Conservation (phyloP, 108 stramenopile species). For the Cyclotella choctawhatcheeana region DNA sequence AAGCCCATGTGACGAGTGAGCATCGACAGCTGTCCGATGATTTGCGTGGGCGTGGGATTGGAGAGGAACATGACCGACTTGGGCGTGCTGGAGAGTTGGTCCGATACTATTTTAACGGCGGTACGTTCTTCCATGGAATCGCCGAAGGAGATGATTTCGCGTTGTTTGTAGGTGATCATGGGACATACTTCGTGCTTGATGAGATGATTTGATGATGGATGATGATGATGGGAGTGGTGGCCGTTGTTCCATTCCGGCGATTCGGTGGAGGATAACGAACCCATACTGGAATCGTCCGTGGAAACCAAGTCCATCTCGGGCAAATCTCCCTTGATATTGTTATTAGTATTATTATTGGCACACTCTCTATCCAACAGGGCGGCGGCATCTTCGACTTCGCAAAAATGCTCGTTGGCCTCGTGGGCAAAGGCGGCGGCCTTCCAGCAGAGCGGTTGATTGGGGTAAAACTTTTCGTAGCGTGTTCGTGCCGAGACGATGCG, state of each 20-base stretch:
- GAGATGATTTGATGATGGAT: background rate
- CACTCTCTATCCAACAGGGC: constrained; percentile 43
- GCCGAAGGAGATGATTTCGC: constrained; percentile 88
- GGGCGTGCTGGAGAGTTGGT: constrained; percentile 70
- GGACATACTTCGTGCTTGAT: background rate
- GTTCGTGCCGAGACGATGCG: constrained; percentile 86
- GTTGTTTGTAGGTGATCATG: background rate
- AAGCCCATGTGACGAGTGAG: constrained; percentile 83
- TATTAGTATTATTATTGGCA: constrained; percentile 44
- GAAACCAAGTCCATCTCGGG: constrained; percentile 55
- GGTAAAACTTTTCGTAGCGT: constrained; percentile 87
- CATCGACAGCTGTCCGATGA: constrained; percentile 85
- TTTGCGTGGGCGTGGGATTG: constrained; percentile 71
- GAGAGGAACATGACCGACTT: constrained; percentile 87
- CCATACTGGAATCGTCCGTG: constrained; percentile 47
- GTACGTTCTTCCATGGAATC: constrained; percentile 89
- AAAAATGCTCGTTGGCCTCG: constrained; percentile 88
- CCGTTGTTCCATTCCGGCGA: constrained; percentile 19
- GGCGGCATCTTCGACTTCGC: constrained; percentile 57
- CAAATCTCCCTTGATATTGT: constrained; percentile 20
- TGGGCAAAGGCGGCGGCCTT: constrained; percentile 95
- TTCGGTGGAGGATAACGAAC: constrained; percentile 65
- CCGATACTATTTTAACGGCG: constrained; percentile 86
- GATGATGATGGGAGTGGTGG: background rate
- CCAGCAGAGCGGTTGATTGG: constrained; percentile 90